Conservation (phyloP, 768 basidiomycete genomes). For the Melanogaster broomeanus region DNA sequence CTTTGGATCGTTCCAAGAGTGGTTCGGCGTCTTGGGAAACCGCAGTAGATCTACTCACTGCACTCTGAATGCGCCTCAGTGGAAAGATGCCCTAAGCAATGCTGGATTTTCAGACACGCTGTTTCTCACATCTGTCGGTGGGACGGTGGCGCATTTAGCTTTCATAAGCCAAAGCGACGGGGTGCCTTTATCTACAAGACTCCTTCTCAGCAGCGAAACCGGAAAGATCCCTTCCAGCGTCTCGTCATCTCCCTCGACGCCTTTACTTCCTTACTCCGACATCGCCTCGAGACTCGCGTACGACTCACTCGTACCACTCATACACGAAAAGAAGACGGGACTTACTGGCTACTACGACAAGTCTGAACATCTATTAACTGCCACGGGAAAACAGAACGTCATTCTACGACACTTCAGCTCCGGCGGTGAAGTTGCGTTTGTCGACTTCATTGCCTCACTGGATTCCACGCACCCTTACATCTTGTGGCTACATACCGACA, state of each 20-base stretch:
- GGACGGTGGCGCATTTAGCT: not conserved
- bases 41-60: too few species aligned
- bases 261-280: too few species aligned
- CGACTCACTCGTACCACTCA: too few species aligned
- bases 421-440: not conserved
- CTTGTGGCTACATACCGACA: not conserved
- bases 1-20: not conserved
- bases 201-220: too few species aligned
- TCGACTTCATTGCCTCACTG: not conserved
- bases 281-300: too few species aligned
- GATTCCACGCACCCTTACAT: not conserved
- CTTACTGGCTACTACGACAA: too few species aligned
- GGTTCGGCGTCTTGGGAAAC: not conserved
- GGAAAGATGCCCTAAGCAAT: not conserved
- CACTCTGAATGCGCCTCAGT: too few species aligned
- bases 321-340: too few species aligned
- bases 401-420: not conserved
- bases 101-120: not conserved
- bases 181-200: too few species aligned
- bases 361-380: too few species aligned
- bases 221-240: too few species aligned
- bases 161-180: not conserved
- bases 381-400: not conserved
- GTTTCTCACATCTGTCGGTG: not conserved
- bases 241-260: too few species aligned